Percentiles rank a stretch among this genome's conserved stretches.
phyloP scores from a whole-genome alignment of 331 rosid genomes.

The Pyracantha coccinea region DNA sequence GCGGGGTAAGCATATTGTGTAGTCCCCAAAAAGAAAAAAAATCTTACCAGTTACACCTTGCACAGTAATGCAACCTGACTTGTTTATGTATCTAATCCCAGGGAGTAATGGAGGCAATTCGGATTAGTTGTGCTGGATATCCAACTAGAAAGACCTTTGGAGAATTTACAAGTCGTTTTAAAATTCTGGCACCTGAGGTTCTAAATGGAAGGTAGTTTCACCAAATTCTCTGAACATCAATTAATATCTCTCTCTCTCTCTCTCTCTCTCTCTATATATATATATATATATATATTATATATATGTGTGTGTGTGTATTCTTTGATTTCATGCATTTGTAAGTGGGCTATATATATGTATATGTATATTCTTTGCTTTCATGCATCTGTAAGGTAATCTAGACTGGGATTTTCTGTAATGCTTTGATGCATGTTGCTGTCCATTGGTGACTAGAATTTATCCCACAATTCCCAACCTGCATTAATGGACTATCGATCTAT shows the following conservation, averaged over 20 bases:
- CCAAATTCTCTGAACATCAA: neutral
- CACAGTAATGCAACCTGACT: neutral
- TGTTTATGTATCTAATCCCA: slow-evolving; percentile 15
- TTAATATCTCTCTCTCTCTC: neutral
- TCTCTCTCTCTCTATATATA: neutral
- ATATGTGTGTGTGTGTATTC: too few species aligned
- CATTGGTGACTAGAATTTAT: neutral
- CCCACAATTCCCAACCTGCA: neutral
- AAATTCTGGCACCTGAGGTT: slow-evolving; percentile 54
- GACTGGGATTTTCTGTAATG: neutral
- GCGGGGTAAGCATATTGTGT: slow-evolving; percentile 57
- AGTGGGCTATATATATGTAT: neutral
- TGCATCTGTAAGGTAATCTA: neutral
- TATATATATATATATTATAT: too few species aligned
- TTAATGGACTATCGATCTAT: neutral
- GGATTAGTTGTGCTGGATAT: slow-evolving; percentile 94
- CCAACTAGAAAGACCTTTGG: slow-evolving; percentile 73
- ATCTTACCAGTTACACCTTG: neutral
- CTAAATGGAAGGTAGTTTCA: slow-evolving; percentile 47
- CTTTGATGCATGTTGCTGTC: neutral
- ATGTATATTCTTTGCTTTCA: neutral
- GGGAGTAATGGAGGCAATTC: slow-evolving; percentile 98
- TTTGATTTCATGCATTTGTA: too few species aligned
- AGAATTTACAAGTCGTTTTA: slow-evolving; percentile 68
- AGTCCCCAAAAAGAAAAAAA: neutral